phyloP scores from a whole-genome alignment of 345 rosid genomes.

The Sonneratia caseolaris region DNA sequence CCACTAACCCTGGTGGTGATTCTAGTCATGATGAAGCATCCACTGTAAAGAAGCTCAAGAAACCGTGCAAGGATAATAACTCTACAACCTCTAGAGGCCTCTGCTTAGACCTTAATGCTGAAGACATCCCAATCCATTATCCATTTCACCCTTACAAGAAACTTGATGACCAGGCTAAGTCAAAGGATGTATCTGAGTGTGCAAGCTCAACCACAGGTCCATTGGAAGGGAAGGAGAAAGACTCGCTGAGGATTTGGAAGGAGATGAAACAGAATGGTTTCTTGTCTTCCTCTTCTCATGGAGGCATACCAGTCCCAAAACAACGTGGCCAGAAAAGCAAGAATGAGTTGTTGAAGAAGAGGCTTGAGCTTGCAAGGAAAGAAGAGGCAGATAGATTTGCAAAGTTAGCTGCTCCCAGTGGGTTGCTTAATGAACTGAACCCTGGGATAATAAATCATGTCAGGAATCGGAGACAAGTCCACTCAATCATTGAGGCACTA shows the following conservation, averaged over 20 bases:
- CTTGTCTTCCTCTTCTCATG: slow-evolving; percentile 52
- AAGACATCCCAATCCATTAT: slow-evolving; percentile 37
- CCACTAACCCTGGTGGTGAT: slow-evolving; percentile 11
- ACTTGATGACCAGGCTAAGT: slow-evolving; percentile 15
- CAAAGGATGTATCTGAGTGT: slow-evolving; percentile 53
- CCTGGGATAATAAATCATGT: slow-evolving; percentile 92
- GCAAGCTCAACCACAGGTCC: slow-evolving; percentile 51
- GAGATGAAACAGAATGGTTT: slow-evolving; percentile 89
- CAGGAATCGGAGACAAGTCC: slow-evolving; percentile 81
- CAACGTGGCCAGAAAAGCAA: slow-evolving; percentile 56
- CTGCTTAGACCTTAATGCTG: slow-evolving; percentile 45
- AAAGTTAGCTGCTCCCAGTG: slow-evolving; percentile 84
- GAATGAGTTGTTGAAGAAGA: slow-evolving; percentile 44
- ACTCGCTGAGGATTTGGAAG: slow-evolving; percentile 63
- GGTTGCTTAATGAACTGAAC: slow-evolving; percentile 72
- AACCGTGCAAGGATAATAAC: slow-evolving; percentile 13
- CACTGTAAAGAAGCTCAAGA: slow-evolving; percentile 15
- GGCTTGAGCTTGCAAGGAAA: slow-evolving; percentile 60
- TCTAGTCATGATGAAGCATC: slow-evolving; percentile 18
- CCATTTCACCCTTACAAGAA: slow-evolving; percentile 25
- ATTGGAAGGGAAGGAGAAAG: slow-evolving; percentile 37
- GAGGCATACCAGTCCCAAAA: slow-evolving; percentile 56
- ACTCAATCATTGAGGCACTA: slow-evolving; percentile 73
- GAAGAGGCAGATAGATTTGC: slow-evolving; percentile 74
- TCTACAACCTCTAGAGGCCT: slow-evolving; percentile 20